Evolutionary conservation across 306 rosid species (phyloP).

Genomic region (Glycyrrhiza uralensis): DNA sequence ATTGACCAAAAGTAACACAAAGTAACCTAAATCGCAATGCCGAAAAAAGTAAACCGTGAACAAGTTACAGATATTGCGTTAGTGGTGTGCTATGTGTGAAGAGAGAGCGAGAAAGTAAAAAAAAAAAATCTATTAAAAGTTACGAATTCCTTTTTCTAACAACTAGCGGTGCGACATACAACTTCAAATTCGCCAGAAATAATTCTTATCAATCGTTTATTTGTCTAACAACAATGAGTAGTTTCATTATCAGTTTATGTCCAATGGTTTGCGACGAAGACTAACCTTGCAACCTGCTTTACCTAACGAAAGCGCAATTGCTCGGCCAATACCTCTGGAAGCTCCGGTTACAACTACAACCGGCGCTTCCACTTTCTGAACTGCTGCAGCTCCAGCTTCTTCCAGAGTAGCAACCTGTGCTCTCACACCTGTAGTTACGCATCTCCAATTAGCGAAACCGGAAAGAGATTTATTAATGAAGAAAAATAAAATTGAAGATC

Average conservation of each 20-base stretch:
- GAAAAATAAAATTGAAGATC: neutral
- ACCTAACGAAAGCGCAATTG: constrained; percentile 78
- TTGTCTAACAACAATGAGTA: neutral
- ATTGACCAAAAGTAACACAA: neutral
- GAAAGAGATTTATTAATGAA: neutral
- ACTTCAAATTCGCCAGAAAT: neutral
- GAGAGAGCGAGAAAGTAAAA: neutral
- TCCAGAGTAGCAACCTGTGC: constrained; percentile 76
- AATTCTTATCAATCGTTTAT: neutral
- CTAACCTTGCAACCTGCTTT: constrained; percentile 96
- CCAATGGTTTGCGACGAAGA: neutral
- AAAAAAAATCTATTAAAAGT: neutral
- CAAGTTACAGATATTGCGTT: neutral
- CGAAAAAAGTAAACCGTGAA: neutral
- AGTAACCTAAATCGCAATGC: neutral
- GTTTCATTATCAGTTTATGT: neutral
- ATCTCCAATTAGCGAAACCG: neutral
- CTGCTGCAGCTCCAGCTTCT: constrained; percentile 49
- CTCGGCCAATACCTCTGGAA: constrained; percentile 88
- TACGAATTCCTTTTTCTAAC: neutral
- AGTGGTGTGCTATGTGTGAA: neutral
- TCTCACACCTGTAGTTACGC: constrained; percentile 49
- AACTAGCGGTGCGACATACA: neutral
- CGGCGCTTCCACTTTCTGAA: constrained; percentile 64
- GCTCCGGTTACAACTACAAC: constrained; percentile 94